Percentiles rank a stretch among this genome's conserved stretches.
These are phyloP conservation scores for Botrytis deweyae DNA, from an alignment of 2,329 filamentous ascomycete genomes.

Conservation along the genomic window DNA sequence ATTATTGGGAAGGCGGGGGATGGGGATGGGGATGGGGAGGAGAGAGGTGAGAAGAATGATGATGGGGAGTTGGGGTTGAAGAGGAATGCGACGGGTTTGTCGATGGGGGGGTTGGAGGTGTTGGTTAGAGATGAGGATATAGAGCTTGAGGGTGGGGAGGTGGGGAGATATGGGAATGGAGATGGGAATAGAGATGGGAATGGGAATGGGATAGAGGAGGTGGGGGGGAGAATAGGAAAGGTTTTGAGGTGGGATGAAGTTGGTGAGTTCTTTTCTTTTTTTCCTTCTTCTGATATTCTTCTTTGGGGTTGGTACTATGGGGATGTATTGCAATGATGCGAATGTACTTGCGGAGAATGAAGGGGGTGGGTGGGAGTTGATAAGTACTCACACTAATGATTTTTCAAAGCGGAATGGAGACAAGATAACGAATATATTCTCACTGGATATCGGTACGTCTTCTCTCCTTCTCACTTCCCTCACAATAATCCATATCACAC, in stretches of 20 bases:
- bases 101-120: background rate
- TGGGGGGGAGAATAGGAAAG: background rate
- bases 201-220: no score
- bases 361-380: no score
- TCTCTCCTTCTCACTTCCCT: background rate
- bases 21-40: background rate
- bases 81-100: background rate
- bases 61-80: background rate
- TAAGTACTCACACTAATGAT: background rate
- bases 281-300: background rate
- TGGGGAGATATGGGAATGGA: background rate
- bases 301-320: background rate
- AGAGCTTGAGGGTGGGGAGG: background rate
- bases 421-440: slow-evolving; percentile 1
- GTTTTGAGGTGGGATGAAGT: background rate
- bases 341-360: background rate
- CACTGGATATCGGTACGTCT: background rate
- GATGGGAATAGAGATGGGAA: no score
- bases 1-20: background rate
- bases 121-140: background rate
- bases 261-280: background rate
- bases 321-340: background rate
- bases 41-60: background rate
- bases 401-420: background rate
- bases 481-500: background rate